Evolutionary conservation across 495 filamentous ascomycete genomes (phyloP).

Genomic region (Podospora fimiseda): DNA sequence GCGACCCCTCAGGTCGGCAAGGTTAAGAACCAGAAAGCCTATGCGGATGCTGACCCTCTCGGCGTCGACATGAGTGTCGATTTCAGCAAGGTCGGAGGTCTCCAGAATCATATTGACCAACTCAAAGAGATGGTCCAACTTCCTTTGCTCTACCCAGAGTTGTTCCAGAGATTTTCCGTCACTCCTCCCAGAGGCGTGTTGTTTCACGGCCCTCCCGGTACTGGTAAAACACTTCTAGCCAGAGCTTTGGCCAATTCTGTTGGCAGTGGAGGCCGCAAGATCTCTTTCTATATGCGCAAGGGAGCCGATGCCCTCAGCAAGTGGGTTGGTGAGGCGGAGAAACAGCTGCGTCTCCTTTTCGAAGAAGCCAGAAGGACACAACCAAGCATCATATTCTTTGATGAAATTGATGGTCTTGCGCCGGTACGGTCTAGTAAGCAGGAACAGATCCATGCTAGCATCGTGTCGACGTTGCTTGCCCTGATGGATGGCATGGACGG

Average conservation of each 20-base stretch:
- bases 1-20: slow-evolving; percentile 84
- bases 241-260: slow-evolving; percentile 82
- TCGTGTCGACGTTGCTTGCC: slow-evolving; percentile 89
- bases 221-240: slow-evolving; percentile 92
- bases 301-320: slow-evolving; percentile 95
- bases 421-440: slow-evolving; percentile 95
- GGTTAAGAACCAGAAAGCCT: slow-evolving; percentile 65
- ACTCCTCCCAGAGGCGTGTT: slow-evolving; percentile 90
- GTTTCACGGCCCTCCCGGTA: slow-evolving; percentile 95
- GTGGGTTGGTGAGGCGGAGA: slow-evolving; percentile 97
- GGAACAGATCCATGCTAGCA: slow-evolving; percentile 97
- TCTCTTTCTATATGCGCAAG: slow-evolving; percentile 99
- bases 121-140: slow-evolving; percentile 97
- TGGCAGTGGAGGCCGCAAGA: slow-evolving; percentile 70
- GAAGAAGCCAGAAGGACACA: slow-evolving; percentile 93
- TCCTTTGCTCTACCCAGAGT: slow-evolving; percentile 87
- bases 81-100: slow-evolving; percentile 85
- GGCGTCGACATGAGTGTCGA: slow-evolving; percentile 87
- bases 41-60: slow-evolving; percentile 89
- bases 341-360: slow-evolving; percentile 86
- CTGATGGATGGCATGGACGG: slow-evolving; percentile 99
- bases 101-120: slow-evolving; percentile 88
- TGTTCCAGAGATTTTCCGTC: slow-evolving; percentile 87
- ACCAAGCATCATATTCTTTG: slow-evolving; percentile 98
- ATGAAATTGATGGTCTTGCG: slow-evolving; percentile 95